phyloP scores from a whole-genome alignment of 1,284 basidiomycete genomes.

The Cystobasidium pallidum region DNA sequence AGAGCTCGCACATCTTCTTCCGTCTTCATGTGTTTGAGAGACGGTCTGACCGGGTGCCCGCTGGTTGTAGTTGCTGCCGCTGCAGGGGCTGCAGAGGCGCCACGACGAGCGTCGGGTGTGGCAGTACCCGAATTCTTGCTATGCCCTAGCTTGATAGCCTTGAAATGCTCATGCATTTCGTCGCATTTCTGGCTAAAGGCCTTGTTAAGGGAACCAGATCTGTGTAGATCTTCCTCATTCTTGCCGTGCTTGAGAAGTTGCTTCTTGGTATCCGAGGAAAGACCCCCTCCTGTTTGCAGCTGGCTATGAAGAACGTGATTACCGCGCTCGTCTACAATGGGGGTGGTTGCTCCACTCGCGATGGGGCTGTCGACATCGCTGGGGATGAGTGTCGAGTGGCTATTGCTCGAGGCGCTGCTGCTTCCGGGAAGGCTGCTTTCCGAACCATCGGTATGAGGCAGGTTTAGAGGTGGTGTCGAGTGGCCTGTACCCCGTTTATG shows the following conservation, averaged over 20 bases:
- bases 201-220: slow-evolving; percentile 28
- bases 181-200: slow-evolving; percentile 32
- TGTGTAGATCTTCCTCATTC: slow-evolving; percentile 15
- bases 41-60: slow-evolving; percentile 19
- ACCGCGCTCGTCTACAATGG: slow-evolving; percentile 10
- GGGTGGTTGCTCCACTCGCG: slow-evolving; percentile 19
- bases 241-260: slow-evolving; percentile 17
- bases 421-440: slow-evolving; percentile 3
- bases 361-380: slow-evolving; percentile 26
- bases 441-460: not conserved
- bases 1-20: slow-evolving; percentile 38
- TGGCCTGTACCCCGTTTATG: not conserved
- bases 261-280: not conserved
- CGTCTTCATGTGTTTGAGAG: slow-evolving; percentile 23
- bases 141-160: slow-evolving; percentile 26
- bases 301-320: slow-evolving; percentile 3
- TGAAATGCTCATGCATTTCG: slow-evolving; percentile 38
- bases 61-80: not conserved
- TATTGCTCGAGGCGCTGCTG: slow-evolving; percentile 6
- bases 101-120: not conserved
- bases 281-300: not conserved
- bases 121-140: slow-evolving; percentile 1
- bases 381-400: slow-evolving; percentile 9
- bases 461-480: not conserved
- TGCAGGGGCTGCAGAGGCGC: not conserved